A percentile compares a stretch with the other conserved stretches of the same genome.
Conservation (phyloP, 257 asterid species). For the Lithospermum erythrorhizon region DNA sequence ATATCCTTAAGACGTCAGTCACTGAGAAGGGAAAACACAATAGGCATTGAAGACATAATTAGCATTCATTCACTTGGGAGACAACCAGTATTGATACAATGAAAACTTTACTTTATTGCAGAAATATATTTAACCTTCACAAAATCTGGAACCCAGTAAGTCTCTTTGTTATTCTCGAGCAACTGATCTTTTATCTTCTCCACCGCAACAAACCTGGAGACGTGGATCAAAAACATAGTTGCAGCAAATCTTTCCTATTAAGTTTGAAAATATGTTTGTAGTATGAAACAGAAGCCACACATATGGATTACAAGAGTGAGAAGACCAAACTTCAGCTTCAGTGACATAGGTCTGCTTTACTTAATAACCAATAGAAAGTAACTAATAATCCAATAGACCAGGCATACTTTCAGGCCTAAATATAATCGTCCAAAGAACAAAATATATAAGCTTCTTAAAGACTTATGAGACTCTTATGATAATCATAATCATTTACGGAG, state of each 20-base stretch:
- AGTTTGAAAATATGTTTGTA: neutral
- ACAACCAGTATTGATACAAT: neutral
- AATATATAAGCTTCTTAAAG: neutral
- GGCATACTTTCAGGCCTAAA: neutral
- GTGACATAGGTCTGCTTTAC: neutral
- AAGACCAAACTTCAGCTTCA: too few relatives aligned
- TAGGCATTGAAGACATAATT: neutral
- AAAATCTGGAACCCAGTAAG: conserved; percentile 96
- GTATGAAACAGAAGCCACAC: neutral
- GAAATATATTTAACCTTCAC: conserved; percentile 39
- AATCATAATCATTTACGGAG: neutral
- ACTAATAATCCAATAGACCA: too few relatives aligned
- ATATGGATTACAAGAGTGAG: neutral
- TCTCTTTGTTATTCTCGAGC: conserved; percentile 75
- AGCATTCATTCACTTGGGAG: neutral
- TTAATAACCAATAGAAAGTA: too few relatives aligned
- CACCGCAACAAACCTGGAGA: conserved; percentile 69
- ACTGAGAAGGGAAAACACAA: neutral
- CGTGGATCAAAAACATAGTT: neutral
- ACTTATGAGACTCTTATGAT: neutral
- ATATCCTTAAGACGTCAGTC: too few relatives aligned
- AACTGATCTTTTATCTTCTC: conserved; percentile 88
- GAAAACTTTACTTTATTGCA: neutral
- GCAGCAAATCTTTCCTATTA: neutral
- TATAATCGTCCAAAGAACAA: neutral